Percentiles rank a stretch among this genome's conserved stretches.
Evolutionary conservation across 1,284 basidiomycete species (phyloP).

Genomic region (Gymnopus androsaceus): DNA sequence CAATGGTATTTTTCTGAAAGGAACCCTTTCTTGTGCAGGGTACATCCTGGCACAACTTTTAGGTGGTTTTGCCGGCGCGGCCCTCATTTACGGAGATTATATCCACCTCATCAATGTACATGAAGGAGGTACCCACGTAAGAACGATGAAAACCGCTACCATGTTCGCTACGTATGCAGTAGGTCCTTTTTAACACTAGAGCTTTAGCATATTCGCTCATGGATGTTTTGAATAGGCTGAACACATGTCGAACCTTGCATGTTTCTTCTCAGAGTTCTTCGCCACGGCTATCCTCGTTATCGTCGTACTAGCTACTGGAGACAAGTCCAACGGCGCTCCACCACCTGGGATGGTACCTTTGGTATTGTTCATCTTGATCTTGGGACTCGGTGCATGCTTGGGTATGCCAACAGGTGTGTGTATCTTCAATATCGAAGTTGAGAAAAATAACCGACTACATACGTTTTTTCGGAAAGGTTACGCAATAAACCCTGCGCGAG

Average conservation of each 20-base stretch:
- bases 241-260: constrained; percentile 39
- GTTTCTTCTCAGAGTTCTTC: constrained; percentile 22
- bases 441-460: neutral
- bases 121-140: constrained; percentile 44
- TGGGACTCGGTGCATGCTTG: constrained; percentile 48
- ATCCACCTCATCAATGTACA: constrained; percentile 51
- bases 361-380: constrained; percentile 47
- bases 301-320: constrained; percentile 41
- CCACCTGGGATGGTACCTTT: constrained; percentile 47
- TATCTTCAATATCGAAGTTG: neutral
- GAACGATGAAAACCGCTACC: constrained; percentile 45
- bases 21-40: no score
- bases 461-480: constrained; percentile 35
- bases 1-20: neutral
- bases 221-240: constrained; percentile 29
- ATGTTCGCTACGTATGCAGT: constrained; percentile 44
- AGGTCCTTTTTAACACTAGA: constrained; percentile 20
- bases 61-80: constrained; percentile 50
- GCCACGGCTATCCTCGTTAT: constrained; percentile 37
- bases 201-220: no score
- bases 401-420: constrained; percentile 56
- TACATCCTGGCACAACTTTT: constrained; percentile 46
- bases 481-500: constrained; percentile 58
- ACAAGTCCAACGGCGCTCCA: constrained; percentile 42
- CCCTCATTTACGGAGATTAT: constrained; percentile 55